phyloP scores from a whole-genome alignment of 352 stramenopile species.

The Pythium plurisporium region DNA sequence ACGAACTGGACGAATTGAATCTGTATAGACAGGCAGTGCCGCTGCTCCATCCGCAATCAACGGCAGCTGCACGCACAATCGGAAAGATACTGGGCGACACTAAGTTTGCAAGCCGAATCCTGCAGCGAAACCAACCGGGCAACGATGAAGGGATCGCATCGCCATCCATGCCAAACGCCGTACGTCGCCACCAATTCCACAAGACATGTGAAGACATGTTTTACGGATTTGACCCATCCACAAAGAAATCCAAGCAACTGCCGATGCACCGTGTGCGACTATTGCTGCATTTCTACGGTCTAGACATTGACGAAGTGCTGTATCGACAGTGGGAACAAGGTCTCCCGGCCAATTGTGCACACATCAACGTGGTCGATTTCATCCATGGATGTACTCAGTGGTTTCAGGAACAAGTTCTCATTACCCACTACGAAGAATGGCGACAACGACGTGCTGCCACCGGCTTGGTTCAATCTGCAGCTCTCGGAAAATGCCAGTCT shows the following conservation, averaged over 20 bases:
- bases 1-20: constrained; percentile 20
- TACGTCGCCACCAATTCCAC: constrained; percentile 33
- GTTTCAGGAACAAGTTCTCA: constrained; percentile 44
- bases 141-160: background rate
- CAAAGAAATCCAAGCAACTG: constrained; percentile 28
- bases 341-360: constrained; percentile 23
- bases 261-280: constrained; percentile 32
- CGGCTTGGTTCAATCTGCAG: too few relatives aligned
- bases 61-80: constrained; percentile 49
- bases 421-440: constrained; percentile 25
- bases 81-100: constrained; percentile 41
- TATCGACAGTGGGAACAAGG: constrained; percentile 64
- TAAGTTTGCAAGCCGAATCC: constrained; percentile 49
- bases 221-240: constrained; percentile 36
- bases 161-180: background rate
- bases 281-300: constrained; percentile 35
- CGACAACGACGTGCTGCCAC: background rate
- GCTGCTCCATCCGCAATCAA: constrained; percentile 58
- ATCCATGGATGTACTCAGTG: constrained; percentile 46
- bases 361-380: constrained; percentile 35
- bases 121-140: constrained; percentile 32
- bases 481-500: constrained; percentile 27
- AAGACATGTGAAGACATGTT: constrained; percentile 47
- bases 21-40: constrained; percentile 53
- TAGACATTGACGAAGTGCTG: constrained; percentile 33